Evolutionary conservation across 352 stramenopile genomes (phyloP), one percentile per base, ranked within the genome.

Genomic region (Globisporangium paddicum): DNA sequence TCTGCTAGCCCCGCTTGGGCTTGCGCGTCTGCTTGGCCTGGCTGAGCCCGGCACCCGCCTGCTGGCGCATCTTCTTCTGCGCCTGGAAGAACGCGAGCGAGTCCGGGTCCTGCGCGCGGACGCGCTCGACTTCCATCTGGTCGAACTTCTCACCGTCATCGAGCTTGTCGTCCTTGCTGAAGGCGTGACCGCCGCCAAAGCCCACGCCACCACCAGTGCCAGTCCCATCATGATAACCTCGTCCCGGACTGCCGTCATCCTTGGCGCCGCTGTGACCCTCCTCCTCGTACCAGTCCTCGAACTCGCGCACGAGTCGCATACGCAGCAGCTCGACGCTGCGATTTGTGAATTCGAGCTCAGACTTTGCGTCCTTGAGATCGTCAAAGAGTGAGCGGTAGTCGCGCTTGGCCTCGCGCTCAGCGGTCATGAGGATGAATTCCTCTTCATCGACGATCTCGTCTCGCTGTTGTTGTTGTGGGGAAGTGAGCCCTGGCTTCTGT

Each of bases 101-200:
- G 67, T 97, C 88, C 0, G 89, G 89, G 58, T 97, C 87, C 58
- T 97, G 77, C n/a, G n/a, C n/a, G n/a, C n/a, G n/a, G n/a, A n/a
- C n/a, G n/a, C 89, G 81, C 11, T 97, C 87, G 3, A 96, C 65
- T 62, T 97, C 90, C 76, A 97, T 88, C 56, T 93, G 83, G 28
- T 97, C 89, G 42, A 97, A 97, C 58, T 94, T 85, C 67, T 97
- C 91, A 32, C 87, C 85, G 55, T 97, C 90, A 58, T 97, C 92
- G 3, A 97, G 69, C 40, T 90, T 83, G 67, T 96, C 87, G 28
- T 87, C 75, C 23, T 79, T 79, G 32, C 67, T 75, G 34, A 72
- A 80, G 28, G 34, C 55, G 28, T 67, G 49, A 5, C 59, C 45
- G 2, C 46, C 55, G 14, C 46, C 58, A 21, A n/a, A n/a, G n/a